Base-by-base conservation (phyloP, 805 yeast genomes). In the Candida boidinii region DNA sequence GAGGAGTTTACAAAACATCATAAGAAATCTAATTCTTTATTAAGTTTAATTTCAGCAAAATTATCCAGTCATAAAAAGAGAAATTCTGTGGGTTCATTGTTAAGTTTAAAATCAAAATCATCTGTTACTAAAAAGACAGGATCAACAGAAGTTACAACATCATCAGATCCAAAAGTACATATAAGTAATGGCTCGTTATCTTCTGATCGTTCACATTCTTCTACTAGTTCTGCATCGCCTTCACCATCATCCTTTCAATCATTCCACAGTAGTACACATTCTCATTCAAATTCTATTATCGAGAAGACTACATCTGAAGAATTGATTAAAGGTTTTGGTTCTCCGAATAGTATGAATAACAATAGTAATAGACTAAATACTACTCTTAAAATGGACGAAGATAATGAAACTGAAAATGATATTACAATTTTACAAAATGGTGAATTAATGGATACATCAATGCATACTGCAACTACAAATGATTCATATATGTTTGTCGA, bases 121-220 rank as follows among this genome's bases (percentile, higher is more conserved):
- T n/a, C n/a, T n/a, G n/a, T n/a, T n/a, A n/a, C n/a, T n/a, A n/a
- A n/a, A n/a, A n/a, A n/a, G n/a, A n/a, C n/a, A n/a, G n/a, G n/a
- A n/a, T n/a, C n/a, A n/a, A n/a, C n/a, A n/a, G n/a, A n/a, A 21
- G 15, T 21, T 28, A 4, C 12, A 20, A 4, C 34, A 35, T 17
- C 53, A 49, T 34, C n/a, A n/a, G n/a, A n/a, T n/a, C n/a, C n/a
- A n/a, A n/a, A n/a, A n/a, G n/a, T n/a, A n/a, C n/a, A n/a, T n/a
- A n/a, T n/a, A n/a, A n/a, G n/a, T n/a, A n/a, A n/a, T n/a, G n/a
- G n/a, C n/a, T n/a, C n/a, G n/a, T n/a, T n/a, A n/a, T n/a, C n/a
- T n/a, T n/a, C n/a, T n/a, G n/a, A 46, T 29, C 44, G 49, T 20
- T 40, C 46, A 22, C 46, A 38, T 37, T 51, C 55, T 11, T 51